These are phyloP conservation scores for Volutella citrinella DNA, from an alignment of 2,329 filamentous ascomycete genomes.

Conservation along the genomic window DNA sequence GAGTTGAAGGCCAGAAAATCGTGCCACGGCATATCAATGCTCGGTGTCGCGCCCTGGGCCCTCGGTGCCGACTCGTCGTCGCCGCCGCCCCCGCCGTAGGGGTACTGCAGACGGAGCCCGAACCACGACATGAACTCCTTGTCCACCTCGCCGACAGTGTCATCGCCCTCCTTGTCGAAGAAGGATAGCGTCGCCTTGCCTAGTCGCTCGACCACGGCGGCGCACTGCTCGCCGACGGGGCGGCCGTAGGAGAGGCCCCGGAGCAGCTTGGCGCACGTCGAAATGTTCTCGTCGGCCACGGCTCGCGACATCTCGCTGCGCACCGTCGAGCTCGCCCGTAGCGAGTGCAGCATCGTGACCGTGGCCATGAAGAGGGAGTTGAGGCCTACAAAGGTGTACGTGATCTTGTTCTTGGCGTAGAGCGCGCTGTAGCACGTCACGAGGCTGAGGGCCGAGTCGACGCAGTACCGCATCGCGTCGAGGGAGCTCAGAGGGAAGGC, in stretches of 20 bases:
- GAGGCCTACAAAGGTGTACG: constrained; percentile 17
- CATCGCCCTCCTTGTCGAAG: constrained; percentile 14
- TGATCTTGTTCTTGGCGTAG: constrained; percentile 22
- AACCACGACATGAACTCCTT: constrained; percentile 25
- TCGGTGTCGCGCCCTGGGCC: constrained; percentile 19
- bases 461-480: constrained; percentile 19
- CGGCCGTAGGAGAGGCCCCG: constrained; percentile 20
- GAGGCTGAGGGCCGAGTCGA: constrained; percentile 20
- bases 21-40: constrained; percentile 22
- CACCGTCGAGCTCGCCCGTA: constrained; percentile 14
- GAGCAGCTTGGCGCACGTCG: constrained; percentile 14
- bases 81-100: no score
- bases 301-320: constrained; percentile 16
- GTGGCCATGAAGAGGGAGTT: constrained; percentile 20
- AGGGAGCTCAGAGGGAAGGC: constrained; percentile 20
- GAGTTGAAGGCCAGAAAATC: no score
- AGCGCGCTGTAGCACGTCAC: constrained; percentile 21
- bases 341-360: constrained; percentile 20
- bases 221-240: constrained; percentile 17
- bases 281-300: constrained; percentile 20
- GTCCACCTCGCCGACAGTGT: constrained; percentile 18
- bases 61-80: no score
- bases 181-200: constrained; percentile 19
- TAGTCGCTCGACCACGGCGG: constrained; percentile 14
- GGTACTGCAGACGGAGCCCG: constrained; percentile 19